Base-by-base conservation (phyloP, 352 stramenopile genomes). In the Pythium brachiatum region DNA sequence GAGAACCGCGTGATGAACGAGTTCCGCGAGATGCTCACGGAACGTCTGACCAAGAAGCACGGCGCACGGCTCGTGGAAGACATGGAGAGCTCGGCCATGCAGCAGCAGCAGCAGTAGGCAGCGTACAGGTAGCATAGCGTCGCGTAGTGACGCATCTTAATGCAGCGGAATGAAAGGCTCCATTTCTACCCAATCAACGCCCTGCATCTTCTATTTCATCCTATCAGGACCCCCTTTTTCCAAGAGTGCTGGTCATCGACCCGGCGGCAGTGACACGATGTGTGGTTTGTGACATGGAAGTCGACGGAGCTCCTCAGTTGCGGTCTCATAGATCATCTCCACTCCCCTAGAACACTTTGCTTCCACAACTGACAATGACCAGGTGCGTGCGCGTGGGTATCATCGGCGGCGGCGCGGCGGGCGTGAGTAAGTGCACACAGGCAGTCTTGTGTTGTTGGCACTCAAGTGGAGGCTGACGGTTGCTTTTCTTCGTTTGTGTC, bases 1-100 rank as follows among this genome's bases (percentile, higher is more conserved):
- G 97, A 99, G 70, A 97, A 97, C 64, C 83, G 89, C n/a, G 85
- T 99, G 62, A 91, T 99, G 90, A 92, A 94, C 75, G 95, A 99
- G 74, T 99, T 99, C 73, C 89, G 97, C 63, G 83, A 95, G 44
- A 98, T 97, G 86, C 76, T 98, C 57, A 92, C 83, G 23, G 82
- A 91, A 47, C 71, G 86, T 1, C 76, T 95, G 20, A 95, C 86
- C 43, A 94, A 95, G 75, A 95, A 95, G 61, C 86, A 95, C 71
- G 86, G 86, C 53, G 76, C 86, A 64, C 78, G 85, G 4, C 80
- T 95, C 53, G 83, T 95, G 32, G 84, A 95, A 64, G 85, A 94
- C 66, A 92, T 92, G 82, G 82, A 90, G 60, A 82, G 73, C 55
- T 84, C 81, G 16, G 74, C 79, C 6, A 84, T 78, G 68, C 31